phyloP scores from a whole-genome alignment of 2,329 filamentous ascomycete species.

The Claviceps africana region DNA sequence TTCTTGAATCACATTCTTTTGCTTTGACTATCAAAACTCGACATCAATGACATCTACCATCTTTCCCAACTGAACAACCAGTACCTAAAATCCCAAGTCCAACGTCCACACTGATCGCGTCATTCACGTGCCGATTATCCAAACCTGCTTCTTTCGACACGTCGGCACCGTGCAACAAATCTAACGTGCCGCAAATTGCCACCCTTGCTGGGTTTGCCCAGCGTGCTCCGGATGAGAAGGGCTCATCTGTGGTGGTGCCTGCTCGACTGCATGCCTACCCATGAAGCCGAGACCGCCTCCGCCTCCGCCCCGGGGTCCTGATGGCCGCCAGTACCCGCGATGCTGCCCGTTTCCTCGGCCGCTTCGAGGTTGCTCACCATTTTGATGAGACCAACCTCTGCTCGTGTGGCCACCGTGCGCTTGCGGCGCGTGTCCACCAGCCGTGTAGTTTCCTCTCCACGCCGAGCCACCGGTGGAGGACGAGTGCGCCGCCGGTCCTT shows the following conservation, averaged over 20 bases:
- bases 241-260: not conserved
- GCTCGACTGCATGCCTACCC: not conserved
- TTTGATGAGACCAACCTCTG: slow-evolving; percentile 3
- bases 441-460: slow-evolving; percentile 2
- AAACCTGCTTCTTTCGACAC: not conserved
- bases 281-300: not conserved
- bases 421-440: not conserved
- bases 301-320: not conserved
- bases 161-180: too few relatives aligned
- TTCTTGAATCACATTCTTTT: too few relatives aligned
- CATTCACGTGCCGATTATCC: not conserved
- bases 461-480: not conserved
- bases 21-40: too few relatives aligned
- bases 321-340: slow-evolving; percentile 3
- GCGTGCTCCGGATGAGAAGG: not conserved
- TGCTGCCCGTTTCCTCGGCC: slow-evolving; percentile 6
- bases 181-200: not conserved
- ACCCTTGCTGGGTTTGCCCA: not conserved
- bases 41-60: too few relatives aligned
- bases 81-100: too few relatives aligned
- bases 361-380: slow-evolving; percentile 9
- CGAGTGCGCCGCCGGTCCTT: not conserved
- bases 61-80: too few relatives aligned
- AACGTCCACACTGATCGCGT: not conserved
- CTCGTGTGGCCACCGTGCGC: not conserved